phyloP scores from a whole-genome alignment of 2,329 filamentous ascomycete species.

The Arachnomyces sp. region DNA sequence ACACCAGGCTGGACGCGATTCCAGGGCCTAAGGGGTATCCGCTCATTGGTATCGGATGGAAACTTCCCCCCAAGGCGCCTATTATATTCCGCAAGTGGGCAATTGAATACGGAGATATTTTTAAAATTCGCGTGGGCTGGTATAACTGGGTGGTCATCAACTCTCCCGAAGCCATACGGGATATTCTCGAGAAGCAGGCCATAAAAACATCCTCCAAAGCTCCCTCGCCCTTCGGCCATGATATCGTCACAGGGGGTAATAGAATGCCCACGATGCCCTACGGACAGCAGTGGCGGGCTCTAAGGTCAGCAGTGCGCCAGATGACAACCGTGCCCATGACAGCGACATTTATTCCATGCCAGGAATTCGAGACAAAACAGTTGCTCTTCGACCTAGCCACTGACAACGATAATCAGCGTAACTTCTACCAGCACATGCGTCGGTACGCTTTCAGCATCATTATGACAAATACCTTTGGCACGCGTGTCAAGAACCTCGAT shows the following conservation, averaged over 20 bases:
- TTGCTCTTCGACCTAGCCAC: conserved; percentile 34
- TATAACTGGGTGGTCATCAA: conserved; percentile 41
- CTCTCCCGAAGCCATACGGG: conserved; percentile 36
- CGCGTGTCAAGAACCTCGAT: conserved; percentile 13
- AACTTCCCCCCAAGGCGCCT: conserved; percentile 18
- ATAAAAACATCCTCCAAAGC: conserved; percentile 1
- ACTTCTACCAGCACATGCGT: conserved; percentile 25
- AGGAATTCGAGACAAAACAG: conserved; percentile 41
- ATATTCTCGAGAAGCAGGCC: conserved; percentile 35
- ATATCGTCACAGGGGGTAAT: conserved; percentile 32
- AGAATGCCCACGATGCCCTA: conserved; percentile 38
- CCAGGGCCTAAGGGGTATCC: conserved; percentile 8
- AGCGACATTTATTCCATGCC: conserved; percentile 35
- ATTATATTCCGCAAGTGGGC: conserved; percentile 31
- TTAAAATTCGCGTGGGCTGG: conserved; percentile 38
- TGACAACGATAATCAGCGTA: conserved; percentile 22
- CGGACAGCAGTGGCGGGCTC: conserved; percentile 32
- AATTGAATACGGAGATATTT: conserved; percentile 38
- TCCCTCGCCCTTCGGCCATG: conserved; percentile 5
- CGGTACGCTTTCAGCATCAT: conserved; percentile 23
- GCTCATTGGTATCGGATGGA: conserved; percentile 7
- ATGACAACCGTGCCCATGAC: conserved; percentile 31
- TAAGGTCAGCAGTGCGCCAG: conserved; percentile 32
- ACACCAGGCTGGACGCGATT: conserved; percentile 1
- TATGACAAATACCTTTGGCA: conserved; percentile 22